These are phyloP conservation scores for Caryopteris hybrid DNA, from an alignment of 305 asterid species.

Conservation along the genomic window DNA sequence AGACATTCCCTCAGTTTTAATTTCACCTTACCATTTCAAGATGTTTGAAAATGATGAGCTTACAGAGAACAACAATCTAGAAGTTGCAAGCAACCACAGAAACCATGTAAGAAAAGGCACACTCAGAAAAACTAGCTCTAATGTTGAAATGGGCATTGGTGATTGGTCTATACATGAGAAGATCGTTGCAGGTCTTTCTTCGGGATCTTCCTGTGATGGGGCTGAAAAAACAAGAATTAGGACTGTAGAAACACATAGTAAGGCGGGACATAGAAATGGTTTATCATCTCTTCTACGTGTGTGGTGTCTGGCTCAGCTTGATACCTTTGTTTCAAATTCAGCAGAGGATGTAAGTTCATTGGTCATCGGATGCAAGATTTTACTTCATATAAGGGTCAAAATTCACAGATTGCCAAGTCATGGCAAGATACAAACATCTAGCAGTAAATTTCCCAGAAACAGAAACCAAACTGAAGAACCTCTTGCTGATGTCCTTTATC, in stretches of 20 bases:
- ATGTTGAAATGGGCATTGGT: conserved; percentile 45
- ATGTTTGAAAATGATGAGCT: conserved; percentile 36
- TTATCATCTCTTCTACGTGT: conserved; percentile 51
- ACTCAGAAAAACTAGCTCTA: conserved; percentile 32
- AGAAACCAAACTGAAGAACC: conserved; percentile 47
- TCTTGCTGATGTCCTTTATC: conserved; percentile 55
- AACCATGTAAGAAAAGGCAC: conserved; percentile 33
- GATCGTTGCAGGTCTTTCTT: conserved; percentile 47
- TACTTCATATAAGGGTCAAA: conserved; percentile 68
- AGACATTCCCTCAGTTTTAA: conserved; percentile 50
- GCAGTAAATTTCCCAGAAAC: conserved; percentile 22
- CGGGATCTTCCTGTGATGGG: conserved; percentile 38
- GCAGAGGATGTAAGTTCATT: conserved; percentile 49
- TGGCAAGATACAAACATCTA: conserved; percentile 44
- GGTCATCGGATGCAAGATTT: conserved; percentile 63
- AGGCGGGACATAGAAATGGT: conserved; percentile 42
- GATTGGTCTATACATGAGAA: conserved; percentile 79
- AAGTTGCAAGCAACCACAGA: conserved; percentile 32
- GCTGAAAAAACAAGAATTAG: conserved; percentile 29
- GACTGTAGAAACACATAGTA: conserved; percentile 33
- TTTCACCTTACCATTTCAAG: conserved; percentile 82
- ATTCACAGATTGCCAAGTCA: conserved; percentile 32
- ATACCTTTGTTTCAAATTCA: conserved; percentile 42
- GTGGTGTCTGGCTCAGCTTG: conserved; percentile 77
- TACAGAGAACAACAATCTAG: conserved; percentile 36